Evolutionary conservation across 345 rosid genomes (phyloP), one percentile per base, ranked within the genome.

Genomic region (Hibiscus trionum): DNA sequence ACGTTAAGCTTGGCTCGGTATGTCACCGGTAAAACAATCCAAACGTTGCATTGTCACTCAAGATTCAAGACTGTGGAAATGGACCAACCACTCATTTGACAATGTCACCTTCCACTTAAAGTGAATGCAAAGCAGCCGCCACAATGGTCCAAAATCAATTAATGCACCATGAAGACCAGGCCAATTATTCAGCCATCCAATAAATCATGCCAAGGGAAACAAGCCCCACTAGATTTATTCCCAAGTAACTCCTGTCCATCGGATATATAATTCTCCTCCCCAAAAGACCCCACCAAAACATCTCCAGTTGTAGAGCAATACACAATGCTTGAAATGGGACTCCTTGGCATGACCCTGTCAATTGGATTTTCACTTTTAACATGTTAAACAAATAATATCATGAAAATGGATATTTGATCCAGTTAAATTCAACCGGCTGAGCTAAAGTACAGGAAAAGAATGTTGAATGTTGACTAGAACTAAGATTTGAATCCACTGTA

Each of bases 261-360:
- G 8, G 47, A 42, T 62, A 15, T 7, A 7, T 14, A 33, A 62
- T 62, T 35, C 21, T 61, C 24, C 12, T 61, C 11, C 16, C 66
- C 66, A 15, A 33, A 33, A 14, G 66, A 35, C 47, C 47, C 66
- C 47, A 62, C 66, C 66, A n/a, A 62, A 62, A 35, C 47, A 62
- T 62, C 47, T 21, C 70, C 57, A 44, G 33, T 21, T 66, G 55
- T 44, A 66, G 55, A 44, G 33, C 33, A 49, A 67, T 27, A 67
- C 5, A 49, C 42, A 46, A 12, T 2, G 37, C 68, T 49, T 33
- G 5, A 24, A 66, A 15, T 35, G 61, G 58, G 58, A 49, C 59
- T 68, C 44, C 44, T 49, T 16, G 71, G 59, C 71, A 68, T 68
- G 71, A 68, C 37, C 59, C 59, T 29, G 42, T 68, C 19, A 29